These are phyloP conservation scores for Magnaporthiopsis rhizophila DNA, from an alignment of 2,329 filamentous ascomycete species.

Conservation along the genomic window DNA sequence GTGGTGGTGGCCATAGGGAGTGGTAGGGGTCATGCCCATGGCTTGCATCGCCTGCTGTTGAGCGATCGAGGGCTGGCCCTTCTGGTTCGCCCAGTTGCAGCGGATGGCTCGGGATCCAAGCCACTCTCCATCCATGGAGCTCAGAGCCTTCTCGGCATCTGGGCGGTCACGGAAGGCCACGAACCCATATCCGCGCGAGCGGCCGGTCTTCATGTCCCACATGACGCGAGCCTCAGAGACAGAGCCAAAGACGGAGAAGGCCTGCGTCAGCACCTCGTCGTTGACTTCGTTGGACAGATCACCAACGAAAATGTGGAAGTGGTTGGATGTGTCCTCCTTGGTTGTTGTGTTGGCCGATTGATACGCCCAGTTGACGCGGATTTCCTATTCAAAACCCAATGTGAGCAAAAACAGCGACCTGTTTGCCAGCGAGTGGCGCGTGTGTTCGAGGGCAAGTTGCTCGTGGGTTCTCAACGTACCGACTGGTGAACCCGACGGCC, in stretches of 20 bases:
- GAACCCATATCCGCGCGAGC: slow-evolving; percentile 95
- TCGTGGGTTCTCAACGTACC: slow-evolving; percentile 44
- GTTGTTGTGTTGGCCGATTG: slow-evolving; percentile 88
- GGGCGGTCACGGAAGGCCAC: slow-evolving; percentile 91
- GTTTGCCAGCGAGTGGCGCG: not conserved
- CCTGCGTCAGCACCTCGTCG: slow-evolving; percentile 86
- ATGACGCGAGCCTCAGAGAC: slow-evolving; percentile 98
- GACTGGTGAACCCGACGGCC: slow-evolving; percentile 92
- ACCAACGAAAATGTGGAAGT: slow-evolving; percentile 98
- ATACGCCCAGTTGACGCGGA: slow-evolving; percentile 98
- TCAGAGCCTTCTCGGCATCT: slow-evolving; percentile 92
- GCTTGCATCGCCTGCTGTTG: slow-evolving; percentile 95
- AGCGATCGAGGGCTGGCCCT: slow-evolving; percentile 97
- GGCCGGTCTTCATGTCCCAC: slow-evolving; percentile 99
- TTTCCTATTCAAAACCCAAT: slow-evolving; percentile 57
- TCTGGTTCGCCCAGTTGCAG: slow-evolving; percentile 99
- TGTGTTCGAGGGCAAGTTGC: not conserved
- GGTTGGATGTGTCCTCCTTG: slow-evolving; percentile 96
- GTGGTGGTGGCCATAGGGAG: slow-evolving; percentile 92
- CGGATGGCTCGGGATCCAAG: slow-evolving; percentile 95
- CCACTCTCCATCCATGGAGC: slow-evolving; percentile 99
- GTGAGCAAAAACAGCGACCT: slow-evolving; percentile 20
- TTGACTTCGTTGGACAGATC: slow-evolving; percentile 98
- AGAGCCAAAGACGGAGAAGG: slow-evolving; percentile 90
- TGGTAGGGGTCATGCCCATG: slow-evolving; percentile 97